Evolutionary conservation across 2,329 filamentous ascomycete species (phyloP), one percentile per base, ranked within the genome.

Genomic region (Periconia macrospinosa): DNA sequence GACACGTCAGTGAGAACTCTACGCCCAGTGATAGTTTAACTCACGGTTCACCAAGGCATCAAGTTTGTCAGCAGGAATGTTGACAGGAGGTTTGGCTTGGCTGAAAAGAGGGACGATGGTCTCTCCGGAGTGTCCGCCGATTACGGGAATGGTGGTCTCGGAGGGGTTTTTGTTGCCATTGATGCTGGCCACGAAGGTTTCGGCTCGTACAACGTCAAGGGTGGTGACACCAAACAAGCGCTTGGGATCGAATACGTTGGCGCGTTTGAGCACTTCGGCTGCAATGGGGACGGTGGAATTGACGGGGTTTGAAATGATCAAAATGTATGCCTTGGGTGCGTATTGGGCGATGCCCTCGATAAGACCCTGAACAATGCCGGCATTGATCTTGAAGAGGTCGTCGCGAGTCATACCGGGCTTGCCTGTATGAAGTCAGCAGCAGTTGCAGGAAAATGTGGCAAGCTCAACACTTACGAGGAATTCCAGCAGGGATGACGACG

Each of bases 321-420:
- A 87, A 75, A 96, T 86, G 80, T 88, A 96, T 52, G 94, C 94
- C 76, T 97, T 95, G 74, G 94, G 94, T 75, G 87, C 88, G 72
- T 89, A 86, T 75, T 97, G 87, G 67, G 93, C 92, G 68, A 91
- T 86, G 49, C 90, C 87, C 82, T 96, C 89, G 68, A 95, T 88
- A 65, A 99, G 84, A 67, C 91, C 92, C 80, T 94, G 91, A 73
- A 99, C 94, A 73, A 99, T 99, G 69, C 92, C 91, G 57, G 94
- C 94, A 77, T 99, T 99, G 84, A 97, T 96, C 82, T 97, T 97
- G 89, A 99, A 99, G 55, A 99, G 90, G 75, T 97, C 94, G 71
- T 99, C 94, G 81, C 94, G 92, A 78, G 90, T 97, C 94, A 99
- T 99, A 71, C 94, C 94, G 69, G 94, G 94, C 85, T 97, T 97